phyloP scores from a whole-genome alignment of 1,284 basidiomycete species.

The Malassezia arunalokei region DNA sequence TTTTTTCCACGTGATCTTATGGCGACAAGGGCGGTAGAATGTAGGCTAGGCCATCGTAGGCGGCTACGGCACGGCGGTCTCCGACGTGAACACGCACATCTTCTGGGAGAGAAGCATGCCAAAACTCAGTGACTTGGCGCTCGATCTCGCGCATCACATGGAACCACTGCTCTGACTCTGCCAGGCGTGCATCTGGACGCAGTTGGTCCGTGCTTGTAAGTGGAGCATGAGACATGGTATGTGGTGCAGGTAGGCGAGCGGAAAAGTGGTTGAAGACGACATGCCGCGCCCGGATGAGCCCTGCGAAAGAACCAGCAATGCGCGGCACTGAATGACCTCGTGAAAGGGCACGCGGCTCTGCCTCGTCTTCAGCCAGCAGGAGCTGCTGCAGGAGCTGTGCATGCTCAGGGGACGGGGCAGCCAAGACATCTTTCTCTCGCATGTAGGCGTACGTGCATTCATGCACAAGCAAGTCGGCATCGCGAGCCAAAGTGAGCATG shows the following conservation, averaged over 20 bases:
- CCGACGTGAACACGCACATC: neutral
- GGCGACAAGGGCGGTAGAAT: neutral
- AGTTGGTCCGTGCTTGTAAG: constrained; percentile 1
- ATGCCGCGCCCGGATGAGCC: constrained; percentile 20
- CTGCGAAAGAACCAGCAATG: constrained; percentile 36
- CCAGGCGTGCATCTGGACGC: neutral
- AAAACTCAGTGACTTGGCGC: constrained; percentile 7
- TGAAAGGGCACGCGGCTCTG: constrained; percentile 6
- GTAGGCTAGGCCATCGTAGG: constrained; percentile 12
- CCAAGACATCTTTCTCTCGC: constrained; percentile 21
- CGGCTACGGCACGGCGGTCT: neutral
- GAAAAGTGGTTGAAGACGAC: constrained; percentile 42
- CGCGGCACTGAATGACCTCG: constrained; percentile 40
- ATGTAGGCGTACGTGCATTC: constrained; percentile 42
- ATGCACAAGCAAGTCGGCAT: constrained; percentile 38
- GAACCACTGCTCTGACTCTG: constrained; percentile 2
- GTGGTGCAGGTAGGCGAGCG: constrained; percentile 7
- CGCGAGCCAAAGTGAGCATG: constrained; percentile 17
- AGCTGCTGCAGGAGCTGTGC: neutral
- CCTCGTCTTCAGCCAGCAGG: constrained; percentile 1
- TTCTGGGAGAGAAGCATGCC: neutral
- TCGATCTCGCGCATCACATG: constrained; percentile 13
- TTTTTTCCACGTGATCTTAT: constrained; percentile 1
- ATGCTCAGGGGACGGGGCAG: constrained; percentile 14
- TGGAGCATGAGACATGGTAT: neutral